phyloP scores from a whole-genome alignment of 164 flowering plant species.

The Akebia trifoliata region DNA sequence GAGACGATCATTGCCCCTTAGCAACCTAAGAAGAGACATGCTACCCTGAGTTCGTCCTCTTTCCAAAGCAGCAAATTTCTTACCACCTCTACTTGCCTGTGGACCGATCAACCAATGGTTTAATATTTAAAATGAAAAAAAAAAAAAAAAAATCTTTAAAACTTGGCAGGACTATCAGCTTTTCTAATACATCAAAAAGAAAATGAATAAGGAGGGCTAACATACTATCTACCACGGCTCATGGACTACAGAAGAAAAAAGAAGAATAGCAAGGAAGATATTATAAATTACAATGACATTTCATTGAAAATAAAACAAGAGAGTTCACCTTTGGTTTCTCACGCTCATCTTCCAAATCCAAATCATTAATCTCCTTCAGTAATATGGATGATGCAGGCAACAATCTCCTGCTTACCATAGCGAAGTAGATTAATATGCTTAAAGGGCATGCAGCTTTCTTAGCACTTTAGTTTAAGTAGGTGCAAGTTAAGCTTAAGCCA shows the following conservation, averaged over 20 bases:
- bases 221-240: background rate
- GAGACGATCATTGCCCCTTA: slow-evolving; percentile 27
- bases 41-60: slow-evolving; percentile 44
- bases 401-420: slow-evolving; percentile 47
- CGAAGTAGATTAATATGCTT: background rate
- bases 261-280: background rate
- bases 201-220: background rate
- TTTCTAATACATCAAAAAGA: background rate
- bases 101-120: background rate
- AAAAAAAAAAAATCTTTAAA: background rate
- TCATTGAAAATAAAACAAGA: background rate
- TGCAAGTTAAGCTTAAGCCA: background rate
- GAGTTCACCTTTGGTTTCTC: slow-evolving; percentile 48
- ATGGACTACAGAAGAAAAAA: background rate
- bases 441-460: background rate
- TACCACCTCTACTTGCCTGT: slow-evolving; percentile 46
- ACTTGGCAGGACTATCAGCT: background rate
- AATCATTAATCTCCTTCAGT: slow-evolving; percentile 36
- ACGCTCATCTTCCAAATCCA: slow-evolving; percentile 45
- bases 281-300: background rate
- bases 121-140: background rate
- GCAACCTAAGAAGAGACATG: slow-evolving; percentile 44
- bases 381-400: slow-evolving; percentile 59
- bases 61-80: slow-evolving; percentile 28
- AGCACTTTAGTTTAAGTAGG: background rate